phyloP scores from a whole-genome alignment of 371 early-diverging fungal genomes.

The Rhizopus stolonifer region DNA sequence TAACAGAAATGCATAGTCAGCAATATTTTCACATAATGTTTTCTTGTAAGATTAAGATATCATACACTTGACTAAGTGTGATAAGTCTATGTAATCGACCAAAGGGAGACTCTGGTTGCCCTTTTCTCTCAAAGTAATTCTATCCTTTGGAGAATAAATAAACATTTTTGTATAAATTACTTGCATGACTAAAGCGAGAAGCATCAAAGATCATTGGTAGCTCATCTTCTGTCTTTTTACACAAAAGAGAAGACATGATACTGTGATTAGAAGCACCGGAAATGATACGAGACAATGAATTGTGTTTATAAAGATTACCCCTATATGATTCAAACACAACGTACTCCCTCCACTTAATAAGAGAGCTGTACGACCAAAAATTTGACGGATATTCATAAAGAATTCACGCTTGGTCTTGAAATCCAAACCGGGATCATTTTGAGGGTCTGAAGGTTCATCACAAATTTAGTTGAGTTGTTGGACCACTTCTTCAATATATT shows the following conservation, averaged over 20 bases:
- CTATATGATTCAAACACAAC: constrained; percentile 77
- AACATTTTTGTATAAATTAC: no score
- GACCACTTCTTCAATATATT: constrained; percentile 81
- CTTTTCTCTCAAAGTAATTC: constrained; percentile 47
- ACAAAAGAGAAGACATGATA: constrained; percentile 84
- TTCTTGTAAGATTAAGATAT: constrained; percentile 71
- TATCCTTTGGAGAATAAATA: no score
- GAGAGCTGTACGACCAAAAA: constrained; percentile 88
- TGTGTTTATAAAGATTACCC: constrained; percentile 74
- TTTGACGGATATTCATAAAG: constrained; percentile 78
- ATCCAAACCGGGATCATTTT: constrained; percentile 28
- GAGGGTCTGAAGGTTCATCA: constrained; percentile 45
- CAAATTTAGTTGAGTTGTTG: constrained; percentile 73
- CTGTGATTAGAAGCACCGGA: constrained; percentile 89
- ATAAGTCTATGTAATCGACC: constrained; percentile 63
- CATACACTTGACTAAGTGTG: constrained; percentile 71
- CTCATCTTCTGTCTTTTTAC: constrained; percentile 82
- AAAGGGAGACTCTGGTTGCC: constrained; percentile 34
- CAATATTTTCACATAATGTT: constrained; percentile 67
- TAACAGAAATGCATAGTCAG: constrained; percentile 83
- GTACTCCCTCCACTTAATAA: constrained; percentile 89
- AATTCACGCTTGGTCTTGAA: constrained; percentile 71
- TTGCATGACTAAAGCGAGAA: no score
- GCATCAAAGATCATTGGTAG: constrained; percentile 64
- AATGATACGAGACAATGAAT: constrained; percentile 82